phyloP scores from a whole-genome alignment of 2,329 filamentous ascomycete genomes.

The Dendryphion nanum region DNA sequence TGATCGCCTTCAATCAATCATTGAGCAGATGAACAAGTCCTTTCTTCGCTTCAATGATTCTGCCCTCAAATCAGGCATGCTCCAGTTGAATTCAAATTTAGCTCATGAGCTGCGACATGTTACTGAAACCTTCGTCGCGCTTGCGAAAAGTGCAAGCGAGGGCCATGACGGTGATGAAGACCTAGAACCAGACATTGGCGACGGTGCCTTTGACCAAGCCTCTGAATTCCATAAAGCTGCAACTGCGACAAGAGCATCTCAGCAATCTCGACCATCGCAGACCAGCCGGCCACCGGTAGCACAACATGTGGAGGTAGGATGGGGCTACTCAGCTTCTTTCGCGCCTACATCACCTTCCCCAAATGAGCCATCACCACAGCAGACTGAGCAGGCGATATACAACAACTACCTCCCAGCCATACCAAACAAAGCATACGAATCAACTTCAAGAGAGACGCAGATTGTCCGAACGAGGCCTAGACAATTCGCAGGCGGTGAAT shows the following conservation, averaged over 20 bases:
- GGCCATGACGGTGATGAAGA: constrained; percentile 27
- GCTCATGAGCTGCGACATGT: constrained; percentile 57
- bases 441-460: not conserved
- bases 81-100: constrained; percentile 58
- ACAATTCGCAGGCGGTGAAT: constrained; percentile 15
- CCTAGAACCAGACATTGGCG: constrained; percentile 24
- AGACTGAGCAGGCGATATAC: constrained; percentile 1
- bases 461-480: constrained; percentile 9
- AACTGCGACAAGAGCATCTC: constrained; percentile 3
- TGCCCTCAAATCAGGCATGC: constrained; percentile 56
- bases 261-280: constrained; percentile 1
- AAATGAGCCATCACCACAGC: not conserved
- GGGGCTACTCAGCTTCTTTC: constrained; percentile 20
- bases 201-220: constrained; percentile 26
- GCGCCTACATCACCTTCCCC: not conserved
- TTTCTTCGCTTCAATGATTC: constrained; percentile 68
- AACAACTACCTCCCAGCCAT: constrained; percentile 5
- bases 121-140: constrained; percentile 57
- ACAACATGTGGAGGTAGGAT: constrained; percentile 18
- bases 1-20: constrained; percentile 63
- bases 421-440: constrained; percentile 4
- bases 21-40: constrained; percentile 71
- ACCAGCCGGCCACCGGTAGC: not conserved
- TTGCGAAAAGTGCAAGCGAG: constrained; percentile 49
- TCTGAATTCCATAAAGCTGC: constrained; percentile 8